phyloP scores from a whole-genome alignment of 192 early-diverging fungal species.

The Coemansia sp. region DNA sequence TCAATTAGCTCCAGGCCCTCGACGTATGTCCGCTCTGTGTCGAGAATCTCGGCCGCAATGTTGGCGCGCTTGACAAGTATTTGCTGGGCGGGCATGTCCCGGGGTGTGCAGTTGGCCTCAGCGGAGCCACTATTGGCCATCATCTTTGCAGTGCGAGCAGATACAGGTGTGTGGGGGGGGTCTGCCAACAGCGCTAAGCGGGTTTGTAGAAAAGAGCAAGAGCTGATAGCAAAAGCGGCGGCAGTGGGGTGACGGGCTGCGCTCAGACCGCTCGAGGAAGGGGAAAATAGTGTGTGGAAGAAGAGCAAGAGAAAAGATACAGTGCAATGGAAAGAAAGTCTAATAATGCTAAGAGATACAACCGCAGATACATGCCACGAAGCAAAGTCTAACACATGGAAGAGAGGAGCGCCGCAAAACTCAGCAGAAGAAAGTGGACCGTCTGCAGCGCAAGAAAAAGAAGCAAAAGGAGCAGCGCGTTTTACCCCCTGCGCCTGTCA shows the following conservation, averaged over 20 bases:
- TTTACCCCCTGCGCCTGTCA: slow-evolving; percentile 3
- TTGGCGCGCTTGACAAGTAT: slow-evolving; percentile 44
- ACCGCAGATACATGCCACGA: neutral
- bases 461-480: neutral
- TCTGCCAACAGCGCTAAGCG: neutral
- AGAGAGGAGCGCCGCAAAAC: neutral
- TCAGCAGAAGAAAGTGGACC: neutral
- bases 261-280: neutral
- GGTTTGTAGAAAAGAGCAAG: neutral
- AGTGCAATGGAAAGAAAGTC: neutral
- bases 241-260: neutral
- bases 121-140: slow-evolving; percentile 19
- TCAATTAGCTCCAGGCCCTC: slow-evolving; percentile 61
- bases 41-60: slow-evolving; percentile 76
- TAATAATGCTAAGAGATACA: slow-evolving; percentile 1
- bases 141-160: slow-evolving; percentile 17
- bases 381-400: neutral
- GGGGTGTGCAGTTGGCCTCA: neutral
- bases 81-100: slow-evolving; percentile 10
- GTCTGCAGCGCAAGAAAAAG: neutral
- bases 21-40: slow-evolving; percentile 85
- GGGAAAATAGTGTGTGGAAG: neutral
- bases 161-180: no score
- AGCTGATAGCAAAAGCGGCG: neutral
- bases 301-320: slow-evolving; percentile 6